phyloP scores from a whole-genome alignment of 2,329 filamentous ascomycete genomes.

The Geosmithia putterillii region DNA sequence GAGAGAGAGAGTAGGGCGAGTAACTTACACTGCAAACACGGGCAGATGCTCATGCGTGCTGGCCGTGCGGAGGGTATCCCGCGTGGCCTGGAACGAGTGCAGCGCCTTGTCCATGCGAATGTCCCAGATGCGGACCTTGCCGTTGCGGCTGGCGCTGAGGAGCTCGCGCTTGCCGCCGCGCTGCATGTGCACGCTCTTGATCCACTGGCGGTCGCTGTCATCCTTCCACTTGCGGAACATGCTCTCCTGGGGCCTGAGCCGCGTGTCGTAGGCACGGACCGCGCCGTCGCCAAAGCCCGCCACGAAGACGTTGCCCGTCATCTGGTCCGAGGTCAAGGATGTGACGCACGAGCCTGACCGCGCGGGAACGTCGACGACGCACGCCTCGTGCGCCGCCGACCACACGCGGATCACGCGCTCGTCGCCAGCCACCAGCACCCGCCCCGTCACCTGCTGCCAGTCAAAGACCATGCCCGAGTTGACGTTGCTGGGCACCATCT shows the following conservation, averaged over 20 bases:
- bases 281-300: slow-evolving; percentile 95
- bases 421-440: slow-evolving; percentile 89
- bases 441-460: slow-evolving; percentile 96
- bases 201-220: slow-evolving; percentile 74
- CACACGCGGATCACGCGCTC: slow-evolving; percentile 92
- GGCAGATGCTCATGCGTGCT: slow-evolving; percentile 94
- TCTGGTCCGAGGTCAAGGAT: slow-evolving; percentile 90
- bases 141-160: slow-evolving; percentile 79
- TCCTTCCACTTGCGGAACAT: slow-evolving; percentile 98
- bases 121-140: slow-evolving; percentile 93
- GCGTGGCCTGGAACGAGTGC: slow-evolving; percentile 61
- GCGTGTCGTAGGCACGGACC: slow-evolving; percentile 86
- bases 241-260: slow-evolving; percentile 68
- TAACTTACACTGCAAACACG: slow-evolving; percentile 79
- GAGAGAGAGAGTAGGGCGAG: neutral
- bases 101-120: slow-evolving; percentile 75
- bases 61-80: slow-evolving; percentile 68
- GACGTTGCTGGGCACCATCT: slow-evolving; percentile 86
- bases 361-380: slow-evolving; percentile 85
- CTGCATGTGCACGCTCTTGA: slow-evolving; percentile 94
- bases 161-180: slow-evolving; percentile 87
- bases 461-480: slow-evolving; percentile 96
- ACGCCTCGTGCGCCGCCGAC: slow-evolving; percentile 90
- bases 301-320: slow-evolving; percentile 91
- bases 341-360: slow-evolving; percentile 93